A percentile compares a stretch with the other conserved stretches of the same genome.
Conservation (phyloP, 176 grass and related monocot genomes). For the Juncus inflexus region DNA sequence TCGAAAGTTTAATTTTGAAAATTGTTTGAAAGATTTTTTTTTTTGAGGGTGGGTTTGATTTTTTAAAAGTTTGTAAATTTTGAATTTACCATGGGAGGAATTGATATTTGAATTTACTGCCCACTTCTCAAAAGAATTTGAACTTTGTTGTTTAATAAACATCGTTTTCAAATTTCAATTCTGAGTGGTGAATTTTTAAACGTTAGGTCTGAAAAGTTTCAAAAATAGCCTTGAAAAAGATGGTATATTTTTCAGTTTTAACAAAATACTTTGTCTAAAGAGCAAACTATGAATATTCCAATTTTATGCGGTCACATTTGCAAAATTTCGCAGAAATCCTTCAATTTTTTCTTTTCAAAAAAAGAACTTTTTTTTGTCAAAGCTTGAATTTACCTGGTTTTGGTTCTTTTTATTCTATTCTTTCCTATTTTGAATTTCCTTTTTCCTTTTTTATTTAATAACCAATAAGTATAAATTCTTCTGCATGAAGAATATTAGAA, state of each 20-base stretch:
- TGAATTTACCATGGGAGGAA: background rate
- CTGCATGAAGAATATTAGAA: slow-evolving; percentile 32
- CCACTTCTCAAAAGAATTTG: slow-evolving; percentile 1
- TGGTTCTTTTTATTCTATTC: too few relatives aligned
- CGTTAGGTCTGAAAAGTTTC: background rate
- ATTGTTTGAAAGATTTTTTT: background rate
- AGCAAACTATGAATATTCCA: background rate
- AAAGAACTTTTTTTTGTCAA: background rate
- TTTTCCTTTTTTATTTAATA: slow-evolving; percentile 24
- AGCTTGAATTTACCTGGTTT: too few relatives aligned
- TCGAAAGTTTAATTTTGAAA: slow-evolving; percentile 12
- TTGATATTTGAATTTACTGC: background rate
- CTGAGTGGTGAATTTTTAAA: background rate
- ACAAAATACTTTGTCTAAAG: background rate
- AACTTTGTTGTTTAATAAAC: background rate
- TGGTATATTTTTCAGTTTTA: background rate
- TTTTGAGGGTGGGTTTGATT: slow-evolving; percentile 31
- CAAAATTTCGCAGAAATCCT: slow-evolving; percentile 5
- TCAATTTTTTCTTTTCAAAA: background rate
- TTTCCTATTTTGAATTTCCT: background rate
- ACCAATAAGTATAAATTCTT: slow-evolving; percentile 11
- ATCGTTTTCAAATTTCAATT: slow-evolving; percentile 18
- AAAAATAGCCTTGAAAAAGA: slow-evolving; percentile 11
- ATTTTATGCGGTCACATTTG: background rate
- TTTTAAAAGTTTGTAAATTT: slow-evolving; percentile 22